These are phyloP conservation scores for Neurospora discreta DNA, from an alignment of 495 filamentous ascomycete genomes.

Conservation along the genomic window DNA sequence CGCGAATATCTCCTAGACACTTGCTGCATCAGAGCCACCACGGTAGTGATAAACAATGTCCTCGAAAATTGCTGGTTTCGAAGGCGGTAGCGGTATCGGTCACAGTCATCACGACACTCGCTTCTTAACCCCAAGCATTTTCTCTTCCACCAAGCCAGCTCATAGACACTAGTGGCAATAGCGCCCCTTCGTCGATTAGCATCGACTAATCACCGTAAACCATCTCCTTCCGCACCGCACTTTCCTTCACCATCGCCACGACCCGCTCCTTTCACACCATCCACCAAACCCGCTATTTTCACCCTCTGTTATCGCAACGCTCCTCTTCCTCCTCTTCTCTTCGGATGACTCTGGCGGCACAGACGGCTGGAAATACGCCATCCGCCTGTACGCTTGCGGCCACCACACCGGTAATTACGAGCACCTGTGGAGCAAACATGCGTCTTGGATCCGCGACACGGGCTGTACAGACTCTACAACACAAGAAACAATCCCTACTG, in stretches of 20 bases:
- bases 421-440: neutral
- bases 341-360: neutral
- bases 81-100: neutral
- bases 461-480: neutral
- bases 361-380: neutral
- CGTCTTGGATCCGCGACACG: neutral
- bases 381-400: neutral
- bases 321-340: neutral
- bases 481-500: too few relatives aligned
- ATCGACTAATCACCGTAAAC: too few relatives aligned
- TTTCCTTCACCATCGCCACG: neutral
- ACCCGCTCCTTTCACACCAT: neutral
- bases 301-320: neutral
- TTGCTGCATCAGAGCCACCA: neutral
- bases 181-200: neutral
- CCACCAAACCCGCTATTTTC: neutral
- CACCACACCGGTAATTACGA: neutral
- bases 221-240: neutral
- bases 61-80: neutral
- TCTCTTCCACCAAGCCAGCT: neutral
- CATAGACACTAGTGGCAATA: neutral
- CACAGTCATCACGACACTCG: neutral
- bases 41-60: neutral
- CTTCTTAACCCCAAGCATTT: neutral
- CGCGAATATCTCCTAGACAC: neutral